These are phyloP conservation scores for Eucalyptus pauciflora DNA, from an alignment of 345 rosid species.

Conservation along the genomic window DNA sequence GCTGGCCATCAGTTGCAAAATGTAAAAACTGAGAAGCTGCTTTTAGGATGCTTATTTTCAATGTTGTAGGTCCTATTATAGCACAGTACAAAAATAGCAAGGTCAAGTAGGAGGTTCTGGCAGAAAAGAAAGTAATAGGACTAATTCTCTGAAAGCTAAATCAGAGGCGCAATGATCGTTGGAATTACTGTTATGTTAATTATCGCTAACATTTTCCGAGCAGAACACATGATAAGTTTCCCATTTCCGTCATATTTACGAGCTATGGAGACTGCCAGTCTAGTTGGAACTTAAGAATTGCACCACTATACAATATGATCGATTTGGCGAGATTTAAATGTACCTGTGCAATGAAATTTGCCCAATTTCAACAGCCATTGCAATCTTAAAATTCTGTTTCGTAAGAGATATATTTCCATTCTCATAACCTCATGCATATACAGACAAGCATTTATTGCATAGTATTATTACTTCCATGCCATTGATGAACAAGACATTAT, in stretches of 20 bases:
- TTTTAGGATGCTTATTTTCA: background rate
- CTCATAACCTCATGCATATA: background rate
- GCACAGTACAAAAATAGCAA: background rate
- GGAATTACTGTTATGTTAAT: background rate
- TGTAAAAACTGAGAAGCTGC: background rate
- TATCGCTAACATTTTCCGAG: background rate
- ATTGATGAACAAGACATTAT: background rate
- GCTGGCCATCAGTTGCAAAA: background rate
- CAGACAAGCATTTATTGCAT: background rate
- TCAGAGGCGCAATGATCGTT: background rate
- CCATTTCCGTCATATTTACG: background rate
- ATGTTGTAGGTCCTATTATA: background rate
- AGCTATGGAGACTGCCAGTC: background rate
- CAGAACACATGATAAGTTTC: background rate
- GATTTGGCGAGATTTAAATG: background rate
- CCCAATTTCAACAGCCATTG: background rate
- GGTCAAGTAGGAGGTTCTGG: background rate
- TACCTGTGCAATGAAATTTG: background rate
- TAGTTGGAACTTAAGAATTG: background rate
- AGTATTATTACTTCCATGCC: background rate
- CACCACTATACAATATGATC: background rate
- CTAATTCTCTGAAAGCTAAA: background rate
- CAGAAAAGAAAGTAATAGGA: background rate
- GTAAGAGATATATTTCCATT: background rate
- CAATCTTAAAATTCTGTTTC: background rate